These are phyloP conservation scores for Umbelopsis sp. DNA, from an alignment of 371 early-diverging fungal species.

Conservation along the genomic window DNA sequence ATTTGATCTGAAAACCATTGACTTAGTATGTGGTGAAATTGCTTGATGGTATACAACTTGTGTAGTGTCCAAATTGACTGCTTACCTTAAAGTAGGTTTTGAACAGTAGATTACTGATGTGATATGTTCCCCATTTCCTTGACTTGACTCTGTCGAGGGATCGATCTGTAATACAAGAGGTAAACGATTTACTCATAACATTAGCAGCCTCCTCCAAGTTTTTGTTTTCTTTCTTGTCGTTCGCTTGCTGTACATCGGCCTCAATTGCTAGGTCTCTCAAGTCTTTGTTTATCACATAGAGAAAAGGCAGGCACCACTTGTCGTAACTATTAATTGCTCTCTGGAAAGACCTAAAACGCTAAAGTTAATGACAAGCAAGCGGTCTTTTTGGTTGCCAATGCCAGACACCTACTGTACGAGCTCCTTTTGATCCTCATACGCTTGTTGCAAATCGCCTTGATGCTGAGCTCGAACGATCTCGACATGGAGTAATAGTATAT, in stretches of 20 bases:
- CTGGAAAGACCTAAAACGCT: slow-evolving; percentile 43
- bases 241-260: slow-evolving; percentile 39
- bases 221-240: slow-evolving; percentile 40
- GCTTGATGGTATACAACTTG: background rate
- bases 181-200: slow-evolving; percentile 85
- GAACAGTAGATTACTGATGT: slow-evolving; percentile 81
- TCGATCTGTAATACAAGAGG: slow-evolving; percentile 85
- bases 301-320: slow-evolving; percentile 56
- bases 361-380: background rate
- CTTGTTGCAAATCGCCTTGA: slow-evolving; percentile 43
- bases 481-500: slow-evolving; percentile 49
- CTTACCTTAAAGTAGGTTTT: slow-evolving; percentile 83
- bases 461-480: slow-evolving; percentile 41
- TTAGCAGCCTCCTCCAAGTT: slow-evolving; percentile 85
- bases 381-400: background rate
- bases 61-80: background rate
- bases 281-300: slow-evolving; percentile 63
- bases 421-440: slow-evolving; percentile 58
- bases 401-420: slow-evolving; percentile 52
- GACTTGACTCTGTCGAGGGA: slow-evolving; percentile 56
- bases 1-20: slow-evolving; percentile 51
- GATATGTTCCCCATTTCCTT: slow-evolving; percentile 91
- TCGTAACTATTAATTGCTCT: slow-evolving; percentile 42
- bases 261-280: slow-evolving; percentile 48
- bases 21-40: background rate